Base-by-base conservation (phyloP, 768 basidiomycete species). In the Xanthoconium stramineum region DNA sequence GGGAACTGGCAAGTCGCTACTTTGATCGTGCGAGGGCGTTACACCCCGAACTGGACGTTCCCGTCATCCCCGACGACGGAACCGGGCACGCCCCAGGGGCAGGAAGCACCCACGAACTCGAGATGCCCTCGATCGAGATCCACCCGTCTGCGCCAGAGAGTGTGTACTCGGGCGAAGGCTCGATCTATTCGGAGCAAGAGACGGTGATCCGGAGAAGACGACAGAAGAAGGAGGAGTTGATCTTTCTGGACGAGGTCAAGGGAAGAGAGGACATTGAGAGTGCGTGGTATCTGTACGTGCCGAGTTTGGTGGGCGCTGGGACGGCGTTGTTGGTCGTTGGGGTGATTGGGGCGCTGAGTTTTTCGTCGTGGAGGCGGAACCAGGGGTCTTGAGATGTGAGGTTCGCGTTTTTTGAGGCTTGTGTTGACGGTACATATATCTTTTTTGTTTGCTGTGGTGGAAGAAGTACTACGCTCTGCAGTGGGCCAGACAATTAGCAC, bases 271-370 rank as follows among this genome's bases (percentile, higher is more conserved):
- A 85, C 36, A 75, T 86, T 38, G 88, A 90, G 53, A 81, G 76
- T 69, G 79, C 88, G 24, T 92, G 90, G 90, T 91, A 89, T 63
- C 63, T 91, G 47, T 88, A 89, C 57, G 74, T 92, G 39, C 90
- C 90, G 5, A 85, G 88, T 28, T 69, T 92, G 59, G 84, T 92
- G 8, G 90, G 90, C 10, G 90, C 89, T 28, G 90, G 89, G n/a
- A 91, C 89, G 20, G 90, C 90, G 43, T 66, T 92, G 53, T 76
- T 91, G 42, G 86, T 91, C 20, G 85, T 89, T 20, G 87, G 88
- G 0, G 85, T 89, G 36, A 84, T 91, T 20, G 88, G 89, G 3
- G 86, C 86, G 7, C 70, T 92, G 60, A 88, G 89, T 58, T 82
- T 92, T 67, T 88, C 88, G 29, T 64, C 71, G 76, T 86, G 85